These are phyloP conservation scores for Aspergillus nanangensis DNA, from an alignment of 495 filamentous ascomycete genomes.

Conservation along the genomic window DNA sequence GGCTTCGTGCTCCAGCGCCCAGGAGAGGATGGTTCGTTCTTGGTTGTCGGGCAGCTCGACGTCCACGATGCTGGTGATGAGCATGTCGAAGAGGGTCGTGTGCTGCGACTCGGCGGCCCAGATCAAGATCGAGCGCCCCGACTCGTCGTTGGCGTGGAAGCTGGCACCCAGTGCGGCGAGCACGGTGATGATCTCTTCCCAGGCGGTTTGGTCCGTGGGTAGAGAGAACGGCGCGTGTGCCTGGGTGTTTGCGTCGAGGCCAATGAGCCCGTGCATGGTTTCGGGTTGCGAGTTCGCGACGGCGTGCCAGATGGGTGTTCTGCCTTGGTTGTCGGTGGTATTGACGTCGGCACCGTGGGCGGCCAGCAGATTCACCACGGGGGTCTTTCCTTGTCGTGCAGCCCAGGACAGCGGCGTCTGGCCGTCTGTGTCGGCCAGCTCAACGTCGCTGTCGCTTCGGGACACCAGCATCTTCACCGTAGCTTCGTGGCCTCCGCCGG, in stretches of 20 bases:
- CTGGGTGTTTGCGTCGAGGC: not conserved
- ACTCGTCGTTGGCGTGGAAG: not conserved
- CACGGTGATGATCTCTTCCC: not conserved
- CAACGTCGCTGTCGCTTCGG: not conserved
- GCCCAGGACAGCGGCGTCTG: slow-evolving; percentile 1
- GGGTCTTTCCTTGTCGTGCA: not conserved
- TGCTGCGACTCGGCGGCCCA: not conserved
- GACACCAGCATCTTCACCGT: slow-evolving; percentile 2
- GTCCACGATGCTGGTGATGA: not conserved
- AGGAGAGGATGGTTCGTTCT: not conserved
- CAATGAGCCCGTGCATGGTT: not conserved
- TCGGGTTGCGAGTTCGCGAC: not conserved
- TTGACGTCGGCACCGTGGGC: not conserved
- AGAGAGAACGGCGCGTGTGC: not conserved
- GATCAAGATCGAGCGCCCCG: not conserved
- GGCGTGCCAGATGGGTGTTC: not conserved
- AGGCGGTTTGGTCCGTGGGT: too few species aligned
- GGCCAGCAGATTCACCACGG: not conserved
- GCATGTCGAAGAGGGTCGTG: not conserved
- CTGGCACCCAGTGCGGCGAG: not conserved
- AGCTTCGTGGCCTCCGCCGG: slow-evolving; percentile 3
- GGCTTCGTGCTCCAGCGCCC: not conserved
- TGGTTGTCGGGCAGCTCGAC: not conserved
- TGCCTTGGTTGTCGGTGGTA: not conserved
- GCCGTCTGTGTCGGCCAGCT: not conserved